Percentiles rank a stretch among this genome's conserved stretches.
These are phyloP conservation scores for Aspergillus funiculosus DNA, from an alignment of 495 filamentous ascomycete genomes.

Conservation along the genomic window DNA sequence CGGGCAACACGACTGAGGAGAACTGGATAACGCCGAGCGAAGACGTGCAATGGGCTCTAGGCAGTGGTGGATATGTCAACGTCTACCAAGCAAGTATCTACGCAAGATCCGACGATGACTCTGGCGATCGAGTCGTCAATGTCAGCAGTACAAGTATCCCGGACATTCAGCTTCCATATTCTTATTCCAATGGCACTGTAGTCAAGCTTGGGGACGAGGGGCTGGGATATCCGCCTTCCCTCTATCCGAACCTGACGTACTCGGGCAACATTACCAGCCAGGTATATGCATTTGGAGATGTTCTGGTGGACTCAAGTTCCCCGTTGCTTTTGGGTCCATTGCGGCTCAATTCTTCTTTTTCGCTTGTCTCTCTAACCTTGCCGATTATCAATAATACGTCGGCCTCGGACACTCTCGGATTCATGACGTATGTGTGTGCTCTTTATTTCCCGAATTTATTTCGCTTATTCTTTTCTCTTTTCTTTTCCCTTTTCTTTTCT, in stretches of 20 bases:
- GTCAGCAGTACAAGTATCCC: constrained; percentile 46
- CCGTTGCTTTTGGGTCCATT: constrained; percentile 64
- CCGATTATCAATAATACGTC: constrained; percentile 63
- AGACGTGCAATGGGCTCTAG: constrained; percentile 60
- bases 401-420: constrained; percentile 58
- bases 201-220: constrained; percentile 53
- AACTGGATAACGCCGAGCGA: constrained; percentile 51
- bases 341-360: constrained; percentile 59
- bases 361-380: constrained; percentile 74
- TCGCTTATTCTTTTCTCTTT: constrained; percentile 12
- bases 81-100: constrained; percentile 62
- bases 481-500: no score
- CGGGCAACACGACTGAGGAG: constrained; percentile 42
- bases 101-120: constrained; percentile 54
- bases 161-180: constrained; percentile 53
- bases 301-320: constrained; percentile 45
- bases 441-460: not conserved
- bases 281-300: constrained; percentile 35
- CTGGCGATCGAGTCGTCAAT: constrained; percentile 51
- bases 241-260: constrained; percentile 75
- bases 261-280: constrained; percentile 31
- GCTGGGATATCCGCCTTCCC: constrained; percentile 56
- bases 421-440: constrained; percentile 41
- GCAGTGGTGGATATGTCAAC: constrained; percentile 36
- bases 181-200: constrained; percentile 47